phyloP scores from a whole-genome alignment of 2,329 filamentous ascomycete species.

The Penicillium concentricum region DNA sequence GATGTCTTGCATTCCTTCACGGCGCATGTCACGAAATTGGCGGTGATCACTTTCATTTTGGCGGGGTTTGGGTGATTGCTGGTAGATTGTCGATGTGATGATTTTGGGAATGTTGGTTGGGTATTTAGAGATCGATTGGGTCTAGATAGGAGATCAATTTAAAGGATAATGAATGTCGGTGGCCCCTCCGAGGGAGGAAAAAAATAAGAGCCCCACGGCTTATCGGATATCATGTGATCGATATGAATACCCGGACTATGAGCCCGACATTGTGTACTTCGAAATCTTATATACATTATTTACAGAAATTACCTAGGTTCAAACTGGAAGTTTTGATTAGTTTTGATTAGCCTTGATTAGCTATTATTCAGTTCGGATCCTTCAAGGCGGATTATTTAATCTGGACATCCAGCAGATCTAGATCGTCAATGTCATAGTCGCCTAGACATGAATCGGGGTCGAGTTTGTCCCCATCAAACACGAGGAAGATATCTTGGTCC shows the following conservation, averaged over 20 bases:
- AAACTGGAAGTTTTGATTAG: background rate
- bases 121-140: background rate
- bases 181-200: background rate
- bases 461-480: slow-evolving; percentile 74
- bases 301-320: background rate
- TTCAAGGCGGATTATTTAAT: slow-evolving; percentile 46
- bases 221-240: slow-evolving; percentile 15
- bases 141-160: background rate
- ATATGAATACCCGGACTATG: background rate
- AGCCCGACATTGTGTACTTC: background rate
- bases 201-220: slow-evolving; percentile 8
- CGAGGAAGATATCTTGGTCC: slow-evolving; percentile 58
- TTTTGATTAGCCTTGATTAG: background rate
- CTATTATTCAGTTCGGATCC: background rate
- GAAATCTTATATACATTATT: background rate
- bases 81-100: background rate
- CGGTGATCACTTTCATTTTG: slow-evolving; percentile 86
- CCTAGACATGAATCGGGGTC: slow-evolving; percentile 60
- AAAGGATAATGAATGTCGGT: background rate
- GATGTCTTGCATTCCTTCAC: slow-evolving; percentile 90
- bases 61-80: background rate
- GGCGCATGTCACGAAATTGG: slow-evolving; percentile 96
- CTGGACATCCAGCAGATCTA: slow-evolving; percentile 73
- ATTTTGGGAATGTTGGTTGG: background rate
- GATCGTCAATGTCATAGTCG: slow-evolving; percentile 70